Conservation (phyloP, 331 rosid species). For the Saraca asoca region DNA sequence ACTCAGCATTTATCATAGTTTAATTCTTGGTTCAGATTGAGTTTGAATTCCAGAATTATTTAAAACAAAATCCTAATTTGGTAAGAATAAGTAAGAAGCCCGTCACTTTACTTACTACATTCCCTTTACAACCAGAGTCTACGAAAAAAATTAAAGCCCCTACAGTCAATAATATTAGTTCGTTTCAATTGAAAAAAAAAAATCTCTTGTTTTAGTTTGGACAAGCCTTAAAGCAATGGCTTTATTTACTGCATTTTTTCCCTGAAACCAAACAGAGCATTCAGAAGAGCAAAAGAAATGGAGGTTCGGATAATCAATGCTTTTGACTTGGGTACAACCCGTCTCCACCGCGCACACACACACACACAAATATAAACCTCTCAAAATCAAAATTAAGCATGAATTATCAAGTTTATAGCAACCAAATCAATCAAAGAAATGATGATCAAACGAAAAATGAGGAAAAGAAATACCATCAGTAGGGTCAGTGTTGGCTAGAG, state of each 20-base stretch:
- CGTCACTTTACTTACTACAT: constrained; percentile 9
- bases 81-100: constrained; percentile 16
- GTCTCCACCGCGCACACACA: constrained; percentile 20
- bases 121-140: constrained; percentile 16
- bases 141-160: constrained; percentile 22
- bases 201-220: too few species aligned
- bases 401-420: neutral
- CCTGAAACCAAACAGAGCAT: constrained; percentile 25
- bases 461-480: constrained; percentile 63
- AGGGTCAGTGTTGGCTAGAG: constrained; percentile 61
- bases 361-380: constrained; percentile 39
- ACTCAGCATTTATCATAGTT: too few species aligned
- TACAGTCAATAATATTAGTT: constrained; percentile 14
- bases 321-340: constrained; percentile 11
- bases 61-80: neutral
- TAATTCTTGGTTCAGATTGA: too few species aligned
- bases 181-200: too few species aligned
- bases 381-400: neutral
- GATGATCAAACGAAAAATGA: constrained; percentile 10
- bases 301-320: constrained; percentile 32
- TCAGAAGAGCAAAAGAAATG: constrained; percentile 30
- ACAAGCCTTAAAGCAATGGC: too few species aligned
- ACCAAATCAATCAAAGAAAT: constrained; percentile 30
- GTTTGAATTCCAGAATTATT: too few species aligned
- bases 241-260: constrained; percentile 39